phyloP scores from a whole-genome alignment of 805 yeast species.

The Wickerhamomyces tratensis region DNA sequence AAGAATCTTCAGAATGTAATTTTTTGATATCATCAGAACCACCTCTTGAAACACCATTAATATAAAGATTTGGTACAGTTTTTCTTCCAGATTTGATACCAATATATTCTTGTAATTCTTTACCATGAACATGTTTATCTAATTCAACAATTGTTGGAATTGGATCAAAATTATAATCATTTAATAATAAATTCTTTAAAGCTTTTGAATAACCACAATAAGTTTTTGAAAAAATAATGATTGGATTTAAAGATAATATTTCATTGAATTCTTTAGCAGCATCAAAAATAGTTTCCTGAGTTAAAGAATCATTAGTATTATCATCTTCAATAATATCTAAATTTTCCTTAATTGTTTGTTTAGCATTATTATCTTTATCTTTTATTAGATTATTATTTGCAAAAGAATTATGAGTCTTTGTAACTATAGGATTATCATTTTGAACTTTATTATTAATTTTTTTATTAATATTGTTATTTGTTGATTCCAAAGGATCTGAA shows the following conservation, averaged over 20 bases:
- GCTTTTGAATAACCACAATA: conserved; percentile 70
- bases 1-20: conserved; percentile 46
- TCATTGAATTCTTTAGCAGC: conserved; percentile 44
- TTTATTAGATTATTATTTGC: too few relatives aligned
- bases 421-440: too few relatives aligned
- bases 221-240: conserved; percentile 45
- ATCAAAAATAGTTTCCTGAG: conserved; percentile 22
- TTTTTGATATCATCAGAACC: conserved; percentile 77
- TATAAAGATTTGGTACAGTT: conserved; percentile 86
- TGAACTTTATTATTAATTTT: too few relatives aligned
- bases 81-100: conserved; percentile 60
- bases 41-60: conserved; percentile 71
- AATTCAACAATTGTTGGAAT: conserved; percentile 68
- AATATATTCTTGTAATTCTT: conserved; percentile 64
- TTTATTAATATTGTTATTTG: conserved; percentile 9
- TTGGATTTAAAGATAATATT: conserved; percentile 54
- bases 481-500: neutral
- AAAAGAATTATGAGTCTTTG: too few relatives aligned
- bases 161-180: conserved; percentile 65
- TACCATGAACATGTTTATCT: conserved; percentile 72
- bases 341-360: too few relatives aligned
- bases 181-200: conserved; percentile 56
- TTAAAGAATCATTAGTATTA: too few relatives aligned
- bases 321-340: too few relatives aligned
- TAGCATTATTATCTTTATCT: too few relatives aligned